A percentile compares a stretch with the other conserved stretches of the same genome.
Conservation (phyloP, 2,329 filamentous ascomycete genomes). For the Macrophomina phaseolina region DNA sequence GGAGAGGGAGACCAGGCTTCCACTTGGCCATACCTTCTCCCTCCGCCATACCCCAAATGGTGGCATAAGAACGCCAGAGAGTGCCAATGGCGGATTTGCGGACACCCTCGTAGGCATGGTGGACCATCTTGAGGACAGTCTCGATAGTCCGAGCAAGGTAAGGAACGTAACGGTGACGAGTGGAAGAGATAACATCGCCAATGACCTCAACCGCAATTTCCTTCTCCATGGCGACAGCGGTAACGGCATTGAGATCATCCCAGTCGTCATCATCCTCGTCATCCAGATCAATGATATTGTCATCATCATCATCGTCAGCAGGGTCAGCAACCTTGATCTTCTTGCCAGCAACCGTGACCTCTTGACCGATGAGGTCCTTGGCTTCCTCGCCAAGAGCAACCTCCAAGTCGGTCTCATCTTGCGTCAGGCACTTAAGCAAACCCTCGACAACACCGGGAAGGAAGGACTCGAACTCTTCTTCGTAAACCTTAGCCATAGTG, state of each 20-base stretch:
- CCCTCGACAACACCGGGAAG: constrained; percentile 78
- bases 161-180: constrained; percentile 77
- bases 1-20: constrained; percentile 84
- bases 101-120: constrained; percentile 91
- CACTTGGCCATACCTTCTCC: constrained; percentile 80
- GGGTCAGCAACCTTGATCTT: constrained; percentile 79
- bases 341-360: constrained; percentile 79
- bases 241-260: constrained; percentile 83
- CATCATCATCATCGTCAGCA: constrained; percentile 64
- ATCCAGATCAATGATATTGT: constrained; percentile 62
- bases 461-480: constrained; percentile 80
- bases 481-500: constrained; percentile 91
- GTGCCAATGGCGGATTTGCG: constrained; percentile 91
- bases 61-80: constrained; percentile 90
- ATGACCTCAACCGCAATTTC: constrained; percentile 96
- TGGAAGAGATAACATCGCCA: constrained; percentile 88
- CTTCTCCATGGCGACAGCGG: constrained; percentile 91
- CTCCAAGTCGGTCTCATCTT: constrained; percentile 84
- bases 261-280: constrained; percentile 84
- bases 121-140: constrained; percentile 77
- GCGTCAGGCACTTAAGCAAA: constrained; percentile 82
- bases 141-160: constrained; percentile 91
- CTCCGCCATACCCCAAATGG: constrained; percentile 87
- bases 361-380: constrained; percentile 74
- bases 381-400: constrained; percentile 76